Percentiles rank a stretch among this genome's conserved stretches.
phyloP scores from a whole-genome alignment of 768 basidiomycete species.

The Trametes sanguinea region DNA sequence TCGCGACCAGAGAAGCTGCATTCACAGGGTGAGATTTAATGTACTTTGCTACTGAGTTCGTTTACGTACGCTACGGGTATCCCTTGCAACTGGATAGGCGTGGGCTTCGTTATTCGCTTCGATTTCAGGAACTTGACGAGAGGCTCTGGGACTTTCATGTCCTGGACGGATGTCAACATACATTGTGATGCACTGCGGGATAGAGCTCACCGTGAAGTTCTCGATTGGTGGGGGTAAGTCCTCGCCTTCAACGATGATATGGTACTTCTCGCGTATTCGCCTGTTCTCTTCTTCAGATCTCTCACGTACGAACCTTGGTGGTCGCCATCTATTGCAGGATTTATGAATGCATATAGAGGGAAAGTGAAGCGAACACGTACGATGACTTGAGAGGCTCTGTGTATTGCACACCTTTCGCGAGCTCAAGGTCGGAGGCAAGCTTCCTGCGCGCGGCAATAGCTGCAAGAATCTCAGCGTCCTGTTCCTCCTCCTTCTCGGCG shows the following conservation, averaged over 20 bases:
- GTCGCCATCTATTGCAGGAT: conserved; percentile 66
- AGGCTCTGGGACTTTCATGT: conserved; percentile 96
- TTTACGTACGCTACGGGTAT: conserved; percentile 85
- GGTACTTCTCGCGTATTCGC: conserved; percentile 82
- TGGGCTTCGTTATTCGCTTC: conserved; percentile 84
- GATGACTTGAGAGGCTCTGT: conserved; percentile 82
- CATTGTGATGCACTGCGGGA: not conserved
- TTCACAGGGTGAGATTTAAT: conserved; percentile 13
- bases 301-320: conserved; percentile 81
- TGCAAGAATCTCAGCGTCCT: conserved; percentile 86
- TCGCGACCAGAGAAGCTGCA: conserved; percentile 90
- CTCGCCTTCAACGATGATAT: conserved; percentile 94
- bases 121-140: conserved; percentile 81
- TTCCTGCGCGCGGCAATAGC: conserved; percentile 91
- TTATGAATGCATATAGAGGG: not conserved
- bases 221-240: conserved; percentile 92
- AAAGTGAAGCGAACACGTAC: conserved; percentile 44
- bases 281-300: conserved; percentile 68
- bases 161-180: conserved; percentile 46
- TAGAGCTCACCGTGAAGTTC: conserved; percentile 65
- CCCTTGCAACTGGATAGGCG: conserved; percentile 97
- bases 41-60: conserved; percentile 1
- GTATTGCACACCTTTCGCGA: conserved; percentile 92
- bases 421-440: conserved; percentile 88
- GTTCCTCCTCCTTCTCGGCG: conserved; percentile 83